A percentile compares a stretch with the other conserved stretches of the same genome.
These are phyloP conservation scores for Pholiota adiposa DNA, from an alignment of 1,284 basidiomycete species.

Conservation along the genomic window DNA sequence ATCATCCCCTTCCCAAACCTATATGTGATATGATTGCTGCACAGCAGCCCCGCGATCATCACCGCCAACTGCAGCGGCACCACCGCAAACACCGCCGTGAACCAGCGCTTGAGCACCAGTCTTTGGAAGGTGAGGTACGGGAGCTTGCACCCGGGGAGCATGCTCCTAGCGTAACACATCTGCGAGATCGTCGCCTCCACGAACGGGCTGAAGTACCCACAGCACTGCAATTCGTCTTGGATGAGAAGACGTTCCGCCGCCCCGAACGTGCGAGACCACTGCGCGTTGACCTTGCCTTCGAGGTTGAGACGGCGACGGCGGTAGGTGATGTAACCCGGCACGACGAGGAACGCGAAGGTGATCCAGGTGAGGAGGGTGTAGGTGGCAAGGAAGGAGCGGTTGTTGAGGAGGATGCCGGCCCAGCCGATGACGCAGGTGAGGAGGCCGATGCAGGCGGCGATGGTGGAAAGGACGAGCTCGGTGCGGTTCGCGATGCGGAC, in stretches of 20 bases:
- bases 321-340: conserved; percentile 70
- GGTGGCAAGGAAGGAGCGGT: conserved; percentile 63
- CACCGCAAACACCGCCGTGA: conserved; percentile 53
- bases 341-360: conserved; percentile 60
- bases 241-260: conserved; percentile 54
- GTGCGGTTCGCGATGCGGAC: conserved; percentile 57
- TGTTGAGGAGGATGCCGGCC: conserved; percentile 68
- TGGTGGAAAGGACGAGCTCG: conserved; percentile 60
- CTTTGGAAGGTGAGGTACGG: conserved; percentile 55
- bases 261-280: conserved; percentile 61
- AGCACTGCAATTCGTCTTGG: conserved; percentile 66
- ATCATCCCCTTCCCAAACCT: conserved; percentile 81
- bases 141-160: conserved; percentile 64
- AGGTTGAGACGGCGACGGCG: conserved; percentile 64
- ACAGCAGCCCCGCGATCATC: conserved; percentile 60
- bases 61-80: conserved; percentile 59
- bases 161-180: conserved; percentile 62
- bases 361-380: conserved; percentile 65
- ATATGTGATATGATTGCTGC: conserved; percentile 77
- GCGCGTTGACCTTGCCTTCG: conserved; percentile 67
- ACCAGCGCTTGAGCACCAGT: conserved; percentile 54
- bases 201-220: conserved; percentile 68
- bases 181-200: conserved; percentile 63
- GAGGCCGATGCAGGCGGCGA: conserved; percentile 50
- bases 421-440: conserved; percentile 62